Percentiles rank a stretch among this genome's conserved stretches.
Evolutionary conservation across 2,329 filamentous ascomycete species (phyloP).

Genomic region (Botrytis deweyae): DNA sequence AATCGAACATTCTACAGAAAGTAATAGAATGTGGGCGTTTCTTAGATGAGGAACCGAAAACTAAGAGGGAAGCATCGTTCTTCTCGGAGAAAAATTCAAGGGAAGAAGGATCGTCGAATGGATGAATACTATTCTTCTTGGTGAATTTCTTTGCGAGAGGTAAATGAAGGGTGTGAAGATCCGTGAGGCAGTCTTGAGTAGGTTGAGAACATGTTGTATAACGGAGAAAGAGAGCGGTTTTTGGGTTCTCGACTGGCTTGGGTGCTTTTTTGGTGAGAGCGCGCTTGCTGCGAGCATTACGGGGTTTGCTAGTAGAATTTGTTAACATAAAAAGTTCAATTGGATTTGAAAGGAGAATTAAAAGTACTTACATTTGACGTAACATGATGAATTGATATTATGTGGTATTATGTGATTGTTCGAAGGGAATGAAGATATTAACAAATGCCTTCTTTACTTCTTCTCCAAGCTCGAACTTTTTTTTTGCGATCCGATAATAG

Average conservation of each 20-base stretch:
- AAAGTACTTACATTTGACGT: slow-evolving; percentile 38
- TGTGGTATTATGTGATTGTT: slow-evolving; percentile 22
- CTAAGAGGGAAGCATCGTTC: slow-evolving; percentile 84
- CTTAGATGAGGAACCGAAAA: slow-evolving; percentile 85
- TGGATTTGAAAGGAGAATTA: background rate
- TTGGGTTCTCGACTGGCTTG: slow-evolving; percentile 85
- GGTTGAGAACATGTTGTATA: slow-evolving; percentile 83
- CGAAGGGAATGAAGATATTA: slow-evolving; percentile 20
- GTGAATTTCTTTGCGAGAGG: slow-evolving; percentile 86
- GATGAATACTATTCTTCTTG: slow-evolving; percentile 95
- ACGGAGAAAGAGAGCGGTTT: slow-evolving; percentile 84
- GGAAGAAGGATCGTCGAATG: slow-evolving; percentile 84
- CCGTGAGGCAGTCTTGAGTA: slow-evolving; percentile 78
- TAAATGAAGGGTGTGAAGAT: slow-evolving; percentile 80
- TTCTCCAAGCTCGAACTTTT: slow-evolving; percentile 24
- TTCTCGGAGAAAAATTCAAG: slow-evolving; percentile 96
- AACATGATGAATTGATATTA: slow-evolving; percentile 37
- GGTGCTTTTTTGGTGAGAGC: slow-evolving; percentile 91
- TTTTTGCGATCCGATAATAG: slow-evolving; percentile 29
- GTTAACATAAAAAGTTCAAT: background rate
- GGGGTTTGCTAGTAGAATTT: slow-evolving; percentile 55
- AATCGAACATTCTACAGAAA: slow-evolving; percentile 75
- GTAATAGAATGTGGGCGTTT: slow-evolving; percentile 93
- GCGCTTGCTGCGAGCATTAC: slow-evolving; percentile 88
- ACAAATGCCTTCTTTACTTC: slow-evolving; percentile 24